Percentiles rank a stretch among this genome's conserved stretches.
Evolutionary conservation across 1,139 yeast species (phyloP).

Genomic region (Saccharomyces hybrid): DNA sequence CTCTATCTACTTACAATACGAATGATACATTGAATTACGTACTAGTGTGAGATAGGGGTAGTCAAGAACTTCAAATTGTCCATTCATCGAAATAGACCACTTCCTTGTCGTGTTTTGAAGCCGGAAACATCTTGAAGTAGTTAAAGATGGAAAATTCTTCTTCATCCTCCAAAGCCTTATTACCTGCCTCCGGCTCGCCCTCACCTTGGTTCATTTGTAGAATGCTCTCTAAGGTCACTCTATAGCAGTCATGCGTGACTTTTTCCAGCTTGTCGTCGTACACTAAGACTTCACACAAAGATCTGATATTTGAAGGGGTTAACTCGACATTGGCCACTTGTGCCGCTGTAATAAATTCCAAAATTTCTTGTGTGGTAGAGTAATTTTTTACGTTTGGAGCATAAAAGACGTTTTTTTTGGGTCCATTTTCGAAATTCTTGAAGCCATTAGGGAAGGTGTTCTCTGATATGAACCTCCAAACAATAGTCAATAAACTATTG

Average conservation of each 20-base stretch:
- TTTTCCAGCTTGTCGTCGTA: constrained; percentile 80
- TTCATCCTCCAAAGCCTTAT: constrained; percentile 19
- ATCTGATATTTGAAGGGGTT: constrained; percentile 61
- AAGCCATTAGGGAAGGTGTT: constrained; percentile 71
- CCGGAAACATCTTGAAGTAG: constrained; percentile 29
- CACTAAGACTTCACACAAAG: constrained; percentile 79
- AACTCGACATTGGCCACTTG: constrained; percentile 80
- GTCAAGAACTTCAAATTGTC: constrained; percentile 19
- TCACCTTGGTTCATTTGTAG: constrained; percentile 30
- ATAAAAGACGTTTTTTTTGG: constrained; percentile 33
- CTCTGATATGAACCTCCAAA: constrained; percentile 79
- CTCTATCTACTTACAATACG: constrained; percentile 1
- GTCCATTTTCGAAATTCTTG: constrained; percentile 26
- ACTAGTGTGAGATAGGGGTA: constrained; percentile 1
- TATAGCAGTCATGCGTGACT: constrained; percentile 46
- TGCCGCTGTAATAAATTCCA: constrained; percentile 64
- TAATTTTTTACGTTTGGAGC: constrained; percentile 52
- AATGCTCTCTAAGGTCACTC: constrained; percentile 47
- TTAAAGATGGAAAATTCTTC: constrained; percentile 34
- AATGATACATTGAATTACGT: not conserved
- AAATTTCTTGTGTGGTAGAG: constrained; percentile 64
- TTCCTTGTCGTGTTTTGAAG: constrained; percentile 30
- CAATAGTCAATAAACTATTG: constrained; percentile 69
- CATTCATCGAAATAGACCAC: constrained; percentile 37
- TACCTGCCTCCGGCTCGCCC: constrained; percentile 5